Evolutionary conservation across 2,329 filamentous ascomycete species (phyloP).

Genomic region (Phialophora tarda): DNA sequence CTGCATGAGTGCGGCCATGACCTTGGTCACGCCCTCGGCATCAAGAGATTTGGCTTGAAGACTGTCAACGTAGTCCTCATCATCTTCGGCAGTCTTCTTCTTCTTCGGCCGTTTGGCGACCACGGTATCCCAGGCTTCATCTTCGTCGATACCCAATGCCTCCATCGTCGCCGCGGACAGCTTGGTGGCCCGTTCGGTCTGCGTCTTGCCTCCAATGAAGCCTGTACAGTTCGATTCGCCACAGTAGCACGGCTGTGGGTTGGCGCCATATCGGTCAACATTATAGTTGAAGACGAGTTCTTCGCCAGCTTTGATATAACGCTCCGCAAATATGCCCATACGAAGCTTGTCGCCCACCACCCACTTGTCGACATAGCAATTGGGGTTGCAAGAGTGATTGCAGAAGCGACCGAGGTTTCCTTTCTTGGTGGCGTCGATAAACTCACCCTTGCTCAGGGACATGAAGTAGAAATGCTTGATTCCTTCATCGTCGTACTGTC

Average conservation of each 20-base stretch:
- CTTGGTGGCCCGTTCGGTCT: slow-evolving; percentile 94
- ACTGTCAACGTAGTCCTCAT: slow-evolving; percentile 93
- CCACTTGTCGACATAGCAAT: slow-evolving; percentile 99
- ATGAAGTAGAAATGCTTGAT: slow-evolving; percentile 99
- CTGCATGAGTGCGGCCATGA: slow-evolving; percentile 96
- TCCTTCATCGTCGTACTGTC: slow-evolving; percentile 91
- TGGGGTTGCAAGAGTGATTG: slow-evolving; percentile 98
- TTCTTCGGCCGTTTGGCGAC: slow-evolving; percentile 89
- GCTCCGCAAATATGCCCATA: slow-evolving; percentile 97
- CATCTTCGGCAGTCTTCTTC: slow-evolving; percentile 91
- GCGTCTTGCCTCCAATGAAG: slow-evolving; percentile 96
- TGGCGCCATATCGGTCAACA: slow-evolving; percentile 94
- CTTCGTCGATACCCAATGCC: slow-evolving; percentile 91
- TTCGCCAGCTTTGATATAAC: slow-evolving; percentile 82
- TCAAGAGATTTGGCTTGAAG: slow-evolving; percentile 78
- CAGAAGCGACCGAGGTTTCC: slow-evolving; percentile 96
- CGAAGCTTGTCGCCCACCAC: slow-evolving; percentile 95
- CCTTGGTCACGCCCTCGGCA: slow-evolving; percentile 84
- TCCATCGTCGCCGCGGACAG: slow-evolving; percentile 87
- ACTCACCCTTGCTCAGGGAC: slow-evolving; percentile 95
- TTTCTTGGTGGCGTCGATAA: slow-evolving; percentile 96
- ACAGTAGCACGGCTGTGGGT: slow-evolving; percentile 96
- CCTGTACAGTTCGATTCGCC: slow-evolving; percentile 92
- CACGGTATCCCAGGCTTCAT: slow-evolving; percentile 80
- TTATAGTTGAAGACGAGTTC: slow-evolving; percentile 99